These are phyloP conservation scores for Mrakia hoshinonis DNA, from an alignment of 768 basidiomycete genomes.

Conservation along the genomic window DNA sequence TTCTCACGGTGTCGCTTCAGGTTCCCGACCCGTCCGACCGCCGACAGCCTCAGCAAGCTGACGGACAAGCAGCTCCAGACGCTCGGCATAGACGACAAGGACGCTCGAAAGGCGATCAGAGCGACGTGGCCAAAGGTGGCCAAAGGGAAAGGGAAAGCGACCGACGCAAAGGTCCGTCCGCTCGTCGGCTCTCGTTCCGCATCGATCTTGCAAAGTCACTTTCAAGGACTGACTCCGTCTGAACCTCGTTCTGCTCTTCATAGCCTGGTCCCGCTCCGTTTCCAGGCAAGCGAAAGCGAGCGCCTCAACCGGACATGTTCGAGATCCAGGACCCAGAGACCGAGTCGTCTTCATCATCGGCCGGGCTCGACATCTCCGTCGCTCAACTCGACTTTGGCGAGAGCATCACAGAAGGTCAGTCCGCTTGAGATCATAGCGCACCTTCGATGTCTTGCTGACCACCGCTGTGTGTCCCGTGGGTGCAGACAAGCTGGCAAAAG, in stretches of 20 bases:
- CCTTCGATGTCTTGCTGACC: neutral
- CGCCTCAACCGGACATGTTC: neutral
- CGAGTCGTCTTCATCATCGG: neutral
- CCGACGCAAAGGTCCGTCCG: constrained; percentile 1
- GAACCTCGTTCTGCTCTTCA: too few species aligned
- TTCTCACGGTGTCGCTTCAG: neutral
- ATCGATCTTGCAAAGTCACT: neutral
- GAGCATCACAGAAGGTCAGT: neutral
- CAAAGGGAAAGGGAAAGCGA: neutral
- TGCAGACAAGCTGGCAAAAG: neutral
- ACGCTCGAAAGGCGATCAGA: neutral
- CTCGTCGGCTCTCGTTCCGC: too few species aligned
- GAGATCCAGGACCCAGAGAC: neutral
- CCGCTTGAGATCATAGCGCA: too few species aligned
- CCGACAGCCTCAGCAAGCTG: neutral
- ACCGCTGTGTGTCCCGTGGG: too few species aligned
- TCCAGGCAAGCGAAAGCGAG: neutral
- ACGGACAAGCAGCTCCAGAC: neutral
- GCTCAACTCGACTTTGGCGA: neutral
- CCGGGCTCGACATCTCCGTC: neutral
- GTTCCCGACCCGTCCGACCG: neutral
- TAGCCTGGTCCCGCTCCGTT: neutral
- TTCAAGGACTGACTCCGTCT: too few species aligned
- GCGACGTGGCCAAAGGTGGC: neutral
- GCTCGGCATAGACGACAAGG: neutral